phyloP scores from a whole-genome alignment of 2,329 filamentous ascomycete genomes.

The Seiridium cupressi region DNA sequence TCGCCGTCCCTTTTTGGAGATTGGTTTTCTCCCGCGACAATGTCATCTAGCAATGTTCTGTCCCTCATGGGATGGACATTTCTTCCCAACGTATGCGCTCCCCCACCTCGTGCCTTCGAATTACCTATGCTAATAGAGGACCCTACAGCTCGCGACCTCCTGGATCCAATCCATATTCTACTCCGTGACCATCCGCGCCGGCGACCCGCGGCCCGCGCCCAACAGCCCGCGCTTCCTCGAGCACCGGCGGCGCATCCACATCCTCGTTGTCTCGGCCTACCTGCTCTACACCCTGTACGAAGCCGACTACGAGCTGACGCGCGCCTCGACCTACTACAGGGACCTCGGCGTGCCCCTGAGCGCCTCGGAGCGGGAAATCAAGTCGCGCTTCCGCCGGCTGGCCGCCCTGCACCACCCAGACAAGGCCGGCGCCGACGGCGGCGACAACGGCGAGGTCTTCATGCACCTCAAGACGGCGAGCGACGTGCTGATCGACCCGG shows the following conservation, averaged over 20 bases:
- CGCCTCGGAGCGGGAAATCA: constrained; percentile 74
- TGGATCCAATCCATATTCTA: constrained; percentile 83
- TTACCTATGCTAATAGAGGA: background rate
- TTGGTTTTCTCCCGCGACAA: constrained; percentile 19
- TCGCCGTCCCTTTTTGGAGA: background rate
- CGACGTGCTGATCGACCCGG: constrained; percentile 77
- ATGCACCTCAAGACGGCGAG: constrained; percentile 80
- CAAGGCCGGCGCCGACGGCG: constrained; percentile 56
- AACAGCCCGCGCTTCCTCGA: constrained; percentile 66
- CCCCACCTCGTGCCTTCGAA: background rate
- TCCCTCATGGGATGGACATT: constrained; percentile 58
- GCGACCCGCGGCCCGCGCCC: constrained; percentile 73
- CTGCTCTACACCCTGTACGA: constrained; percentile 92
- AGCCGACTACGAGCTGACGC: constrained; percentile 76
- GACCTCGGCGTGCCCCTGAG: constrained; percentile 68
- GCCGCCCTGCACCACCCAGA: constrained; percentile 77
- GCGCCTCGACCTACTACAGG: constrained; percentile 73
- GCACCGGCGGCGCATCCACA: constrained; percentile 80
- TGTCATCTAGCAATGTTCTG: constrained; percentile 45
- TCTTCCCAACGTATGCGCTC: constrained; percentile 45
- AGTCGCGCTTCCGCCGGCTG: constrained; percentile 79
- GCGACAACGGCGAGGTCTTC: constrained; percentile 54
- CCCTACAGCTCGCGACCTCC: constrained; percentile 67
- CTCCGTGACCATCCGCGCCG: constrained; percentile 82
- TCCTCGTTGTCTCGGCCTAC: constrained; percentile 79